Conservation (phyloP, 2,329 filamentous ascomycete species). For the Exophiala phaeomuriformis region DNA sequence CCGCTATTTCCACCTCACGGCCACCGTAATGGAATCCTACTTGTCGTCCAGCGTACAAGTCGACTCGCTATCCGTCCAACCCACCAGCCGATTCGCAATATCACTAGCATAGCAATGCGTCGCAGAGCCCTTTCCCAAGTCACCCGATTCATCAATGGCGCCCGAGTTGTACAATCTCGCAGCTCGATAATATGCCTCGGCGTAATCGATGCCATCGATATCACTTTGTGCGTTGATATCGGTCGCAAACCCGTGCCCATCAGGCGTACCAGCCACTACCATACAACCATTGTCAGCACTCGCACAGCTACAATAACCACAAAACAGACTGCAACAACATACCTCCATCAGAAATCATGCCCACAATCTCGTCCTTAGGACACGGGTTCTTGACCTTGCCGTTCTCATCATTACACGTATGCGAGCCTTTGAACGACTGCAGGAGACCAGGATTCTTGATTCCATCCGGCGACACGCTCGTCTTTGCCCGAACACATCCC, state of each 20-base stretch:
- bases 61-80: constrained; percentile 32
- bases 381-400: constrained; percentile 35
- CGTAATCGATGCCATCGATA: constrained; percentile 26
- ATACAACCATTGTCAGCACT: constrained; percentile 6
- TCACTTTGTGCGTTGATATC: constrained; percentile 29
- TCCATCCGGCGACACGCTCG: constrained; percentile 33
- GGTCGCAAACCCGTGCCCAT: constrained; percentile 33
- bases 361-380: constrained; percentile 31
- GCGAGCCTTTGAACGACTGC: constrained; percentile 39
- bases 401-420: constrained; percentile 33
- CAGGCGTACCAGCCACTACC: constrained; percentile 31
- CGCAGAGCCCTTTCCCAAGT: constrained; percentile 35
- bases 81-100: constrained; percentile 44
- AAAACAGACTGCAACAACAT: constrained; percentile 5
- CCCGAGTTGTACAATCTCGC: constrained; percentile 40
- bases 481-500: constrained; percentile 42
- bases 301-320: neutral
- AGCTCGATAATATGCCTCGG: constrained; percentile 31
- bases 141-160: constrained; percentile 29
- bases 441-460: constrained; percentile 43
- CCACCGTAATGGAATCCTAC: neutral
- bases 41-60: constrained; percentile 18
- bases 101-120: constrained; percentile 48
- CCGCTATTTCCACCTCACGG: neutral
- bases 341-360: constrained; percentile 37